A percentile compares a stretch with the other conserved stretches of the same genome.
phyloP scores from a whole-genome alignment of 1,139 yeast species.

The Nadsonia commutata region DNA sequence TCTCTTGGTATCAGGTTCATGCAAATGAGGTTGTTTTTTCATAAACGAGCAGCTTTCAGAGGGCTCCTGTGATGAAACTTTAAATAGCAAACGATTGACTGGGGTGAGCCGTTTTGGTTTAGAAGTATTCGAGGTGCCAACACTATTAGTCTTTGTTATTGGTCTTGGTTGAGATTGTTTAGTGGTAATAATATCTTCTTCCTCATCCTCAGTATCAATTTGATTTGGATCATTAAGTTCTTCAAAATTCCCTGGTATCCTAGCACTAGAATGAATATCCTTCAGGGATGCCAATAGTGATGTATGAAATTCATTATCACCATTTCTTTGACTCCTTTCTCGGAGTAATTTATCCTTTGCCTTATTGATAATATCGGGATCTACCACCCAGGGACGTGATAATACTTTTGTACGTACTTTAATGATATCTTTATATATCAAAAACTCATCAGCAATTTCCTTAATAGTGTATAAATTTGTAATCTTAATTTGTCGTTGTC shows the following conservation, averaged over 20 bases:
- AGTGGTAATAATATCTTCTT: background rate
- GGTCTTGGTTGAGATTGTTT: too few species aligned
- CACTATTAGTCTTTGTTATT: too few species aligned
- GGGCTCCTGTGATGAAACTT: background rate
- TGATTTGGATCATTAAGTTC: background rate
- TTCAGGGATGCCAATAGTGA: background rate
- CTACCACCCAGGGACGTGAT: background rate
- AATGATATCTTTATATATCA: background rate
- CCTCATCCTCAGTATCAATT: background rate
- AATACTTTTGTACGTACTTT: background rate
- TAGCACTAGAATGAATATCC: background rate
- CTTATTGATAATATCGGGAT: background rate
- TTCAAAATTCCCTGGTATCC: background rate
- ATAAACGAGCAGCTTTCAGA: background rate
- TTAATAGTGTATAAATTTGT: background rate
- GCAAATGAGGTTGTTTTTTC: background rate
- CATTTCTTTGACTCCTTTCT: background rate
- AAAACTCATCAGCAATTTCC: background rate
- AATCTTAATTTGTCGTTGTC: background rate
- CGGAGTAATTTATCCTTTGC: background rate
- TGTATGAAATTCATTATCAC: background rate
- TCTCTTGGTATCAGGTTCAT: background rate
- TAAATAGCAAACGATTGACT: background rate
- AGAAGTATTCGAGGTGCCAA: too few species aligned
- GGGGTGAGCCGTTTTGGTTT: background rate